A percentile compares a stretch with the other conserved stretches of the same genome.
Evolutionary conservation across 306 rosid genomes (phyloP).

Genomic region (Elaeagnus macrophylla): DNA sequence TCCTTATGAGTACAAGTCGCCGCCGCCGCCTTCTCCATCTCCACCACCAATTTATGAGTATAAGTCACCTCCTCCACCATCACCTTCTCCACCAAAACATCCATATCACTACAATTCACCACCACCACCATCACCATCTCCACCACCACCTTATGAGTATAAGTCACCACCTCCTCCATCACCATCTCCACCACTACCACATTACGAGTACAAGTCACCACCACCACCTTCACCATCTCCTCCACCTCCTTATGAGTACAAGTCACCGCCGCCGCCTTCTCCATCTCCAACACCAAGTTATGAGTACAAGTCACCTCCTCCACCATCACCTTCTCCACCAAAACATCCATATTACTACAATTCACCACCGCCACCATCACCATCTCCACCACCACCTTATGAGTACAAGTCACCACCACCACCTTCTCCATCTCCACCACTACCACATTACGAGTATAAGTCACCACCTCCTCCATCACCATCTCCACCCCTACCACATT

Average conservation of each 20-base stretch:
- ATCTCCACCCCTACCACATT: slow-evolving; percentile 32
- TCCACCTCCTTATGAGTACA: slow-evolving; percentile 13
- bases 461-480: slow-evolving; percentile 82
- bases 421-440: slow-evolving; percentile 15
- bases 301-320: slow-evolving; percentile 33
- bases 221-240: slow-evolving; percentile 33
- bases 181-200: too few relatives aligned
- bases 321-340: slow-evolving; percentile 27
- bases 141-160: slow-evolving; percentile 1
- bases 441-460: slow-evolving; percentile 44
- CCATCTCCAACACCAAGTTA: slow-evolving; percentile 1
- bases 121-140: slow-evolving; percentile 18
- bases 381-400: slow-evolving; percentile 15
- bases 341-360: slow-evolving; percentile 15
- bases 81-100: slow-evolving; percentile 41
- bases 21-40: not conserved
- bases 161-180: slow-evolving; percentile 25
- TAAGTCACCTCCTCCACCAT: slow-evolving; percentile 54
- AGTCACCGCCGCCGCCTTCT: not conserved
- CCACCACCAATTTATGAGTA: slow-evolving; percentile 9
- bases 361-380: slow-evolving; percentile 2
- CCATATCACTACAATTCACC: slow-evolving; percentile 25
- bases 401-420: slow-evolving; percentile 19
- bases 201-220: slow-evolving; percentile 26
- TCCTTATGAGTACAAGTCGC: too few relatives aligned